Conservation (phyloP, 2,329 filamentous ascomycete genomes). For the Microdochium nivale region DNA sequence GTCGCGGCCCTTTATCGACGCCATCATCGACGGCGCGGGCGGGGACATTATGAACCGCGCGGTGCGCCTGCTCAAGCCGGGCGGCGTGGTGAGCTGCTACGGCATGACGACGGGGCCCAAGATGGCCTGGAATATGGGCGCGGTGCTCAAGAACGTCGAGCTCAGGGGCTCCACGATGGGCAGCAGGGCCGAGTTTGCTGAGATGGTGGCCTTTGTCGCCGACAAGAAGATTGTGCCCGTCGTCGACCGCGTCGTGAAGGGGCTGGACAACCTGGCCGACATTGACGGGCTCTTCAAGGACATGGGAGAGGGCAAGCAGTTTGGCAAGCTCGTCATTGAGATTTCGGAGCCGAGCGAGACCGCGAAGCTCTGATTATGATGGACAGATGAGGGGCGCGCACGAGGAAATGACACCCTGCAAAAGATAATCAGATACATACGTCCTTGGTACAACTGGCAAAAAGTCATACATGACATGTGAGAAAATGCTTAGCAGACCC, state of each 20-base stretch:
- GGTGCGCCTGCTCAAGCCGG: slow-evolving; percentile 62
- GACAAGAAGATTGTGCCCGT: slow-evolving; percentile 67
- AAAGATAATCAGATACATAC: too few relatives aligned
- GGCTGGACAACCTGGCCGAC: slow-evolving; percentile 66
- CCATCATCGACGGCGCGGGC: slow-evolving; percentile 84
- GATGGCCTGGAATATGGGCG: slow-evolving; percentile 80
- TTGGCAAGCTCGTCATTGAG: slow-evolving; percentile 85
- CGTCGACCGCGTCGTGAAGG: slow-evolving; percentile 65
- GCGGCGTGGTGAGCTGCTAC: slow-evolving; percentile 78
- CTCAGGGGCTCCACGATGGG: slow-evolving; percentile 86
- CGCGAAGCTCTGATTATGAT: slow-evolving; percentile 29
- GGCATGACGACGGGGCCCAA: slow-evolving; percentile 84
- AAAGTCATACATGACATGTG: too few relatives aligned
- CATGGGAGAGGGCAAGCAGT: slow-evolving; percentile 78
- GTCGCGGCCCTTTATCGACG: slow-evolving; percentile 64
- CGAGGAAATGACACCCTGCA: too few relatives aligned
- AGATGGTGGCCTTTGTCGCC: slow-evolving; percentile 79
- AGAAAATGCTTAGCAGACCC: too few relatives aligned
- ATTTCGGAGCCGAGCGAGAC: slow-evolving; percentile 28
- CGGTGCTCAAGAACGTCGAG: slow-evolving; percentile 81
- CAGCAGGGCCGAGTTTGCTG: slow-evolving; percentile 77
- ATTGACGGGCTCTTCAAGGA: slow-evolving; percentile 80
- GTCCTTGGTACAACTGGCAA: neutral
- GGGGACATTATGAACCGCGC: slow-evolving; percentile 71
- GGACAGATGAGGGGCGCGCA: too few relatives aligned